A percentile compares a stretch with the other conserved stretches of the same genome.
These are phyloP conservation scores for Sclerotinia sclerotiorum DNA, from an alignment of 2,329 filamentous ascomycete genomes.

Conservation along the genomic window DNA sequence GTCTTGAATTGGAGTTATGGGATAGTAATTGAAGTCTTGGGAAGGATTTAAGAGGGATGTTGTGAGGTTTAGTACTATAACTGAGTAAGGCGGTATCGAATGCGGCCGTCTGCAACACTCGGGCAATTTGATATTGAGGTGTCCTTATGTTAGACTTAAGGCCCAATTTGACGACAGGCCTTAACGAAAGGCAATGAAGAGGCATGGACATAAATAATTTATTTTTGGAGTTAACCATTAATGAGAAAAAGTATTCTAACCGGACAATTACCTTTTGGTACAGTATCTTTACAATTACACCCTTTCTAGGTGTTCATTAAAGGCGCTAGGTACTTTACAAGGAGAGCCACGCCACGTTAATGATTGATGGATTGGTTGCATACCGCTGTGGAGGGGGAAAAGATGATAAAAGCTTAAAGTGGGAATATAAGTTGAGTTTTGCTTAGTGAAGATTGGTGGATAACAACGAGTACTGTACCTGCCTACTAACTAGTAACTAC, in stretches of 20 bases:
- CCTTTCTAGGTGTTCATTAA: slow-evolving; percentile 26
- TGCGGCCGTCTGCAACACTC: slow-evolving; percentile 38
- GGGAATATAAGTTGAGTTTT: background rate
- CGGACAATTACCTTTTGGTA: background rate
- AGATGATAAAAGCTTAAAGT: slow-evolving; percentile 11
- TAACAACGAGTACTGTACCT: no score
- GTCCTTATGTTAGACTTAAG: slow-evolving; percentile 37
- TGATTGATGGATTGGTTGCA: background rate
- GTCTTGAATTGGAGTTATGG: slow-evolving; percentile 29
- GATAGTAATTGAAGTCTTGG: slow-evolving; percentile 34
- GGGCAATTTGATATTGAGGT: slow-evolving; percentile 38
- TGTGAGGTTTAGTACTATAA: slow-evolving; percentile 29
- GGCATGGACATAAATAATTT: slow-evolving; percentile 33
- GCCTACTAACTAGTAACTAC: no score
- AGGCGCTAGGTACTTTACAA: slow-evolving; percentile 22
- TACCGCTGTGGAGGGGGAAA: background rate
- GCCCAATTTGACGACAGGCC: slow-evolving; percentile 33
- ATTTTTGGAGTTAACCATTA: background rate
- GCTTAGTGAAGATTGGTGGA: background rate
- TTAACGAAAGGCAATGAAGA: slow-evolving; percentile 37
- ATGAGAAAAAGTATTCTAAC: slow-evolving; percentile 9
- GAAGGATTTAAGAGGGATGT: slow-evolving; percentile 31
- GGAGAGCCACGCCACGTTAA: slow-evolving; percentile 5
- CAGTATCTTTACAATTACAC: background rate
- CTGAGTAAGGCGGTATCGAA: slow-evolving; percentile 29